Evolutionary conservation across 306 rosid genomes (phyloP).

Genomic region (Cotoneaster glaucophyllus): DNA sequence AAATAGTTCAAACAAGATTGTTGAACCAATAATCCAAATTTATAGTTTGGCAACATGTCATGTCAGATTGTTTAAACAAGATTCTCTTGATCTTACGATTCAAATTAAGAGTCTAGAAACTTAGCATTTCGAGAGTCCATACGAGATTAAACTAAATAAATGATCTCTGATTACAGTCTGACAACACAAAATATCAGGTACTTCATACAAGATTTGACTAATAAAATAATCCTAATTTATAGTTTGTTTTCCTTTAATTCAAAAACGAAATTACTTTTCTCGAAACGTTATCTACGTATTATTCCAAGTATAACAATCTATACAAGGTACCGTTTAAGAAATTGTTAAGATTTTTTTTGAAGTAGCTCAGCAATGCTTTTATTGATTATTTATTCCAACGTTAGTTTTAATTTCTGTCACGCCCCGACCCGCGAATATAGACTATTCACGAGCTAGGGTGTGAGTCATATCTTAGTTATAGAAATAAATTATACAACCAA

Average conservation of each 20-base stretch:
- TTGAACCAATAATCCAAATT: background rate
- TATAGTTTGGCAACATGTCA: background rate
- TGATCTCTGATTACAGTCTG: background rate
- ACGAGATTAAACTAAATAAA: background rate
- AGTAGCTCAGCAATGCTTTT: background rate
- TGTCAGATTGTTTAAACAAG: background rate
- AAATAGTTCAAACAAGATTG: background rate
- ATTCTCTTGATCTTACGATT: no score
- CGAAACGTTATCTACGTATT: background rate
- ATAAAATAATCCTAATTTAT: background rate
- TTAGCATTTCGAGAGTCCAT: no score
- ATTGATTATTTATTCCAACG: background rate
- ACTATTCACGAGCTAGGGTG: no score
- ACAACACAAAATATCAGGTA: no score
- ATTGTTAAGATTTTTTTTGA: background rate
- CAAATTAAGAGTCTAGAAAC: background rate
- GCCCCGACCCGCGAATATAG: no score
- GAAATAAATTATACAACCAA: no score
- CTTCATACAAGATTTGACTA: no score
- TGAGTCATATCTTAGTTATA: no score
- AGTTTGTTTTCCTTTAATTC: background rate
- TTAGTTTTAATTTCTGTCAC: background rate
- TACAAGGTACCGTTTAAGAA: background rate
- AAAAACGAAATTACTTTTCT: background rate
- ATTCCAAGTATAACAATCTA: background rate